phyloP scores from a whole-genome alignment of 2,329 filamentous ascomycete genomes.

The Apiospora hydei region DNA sequence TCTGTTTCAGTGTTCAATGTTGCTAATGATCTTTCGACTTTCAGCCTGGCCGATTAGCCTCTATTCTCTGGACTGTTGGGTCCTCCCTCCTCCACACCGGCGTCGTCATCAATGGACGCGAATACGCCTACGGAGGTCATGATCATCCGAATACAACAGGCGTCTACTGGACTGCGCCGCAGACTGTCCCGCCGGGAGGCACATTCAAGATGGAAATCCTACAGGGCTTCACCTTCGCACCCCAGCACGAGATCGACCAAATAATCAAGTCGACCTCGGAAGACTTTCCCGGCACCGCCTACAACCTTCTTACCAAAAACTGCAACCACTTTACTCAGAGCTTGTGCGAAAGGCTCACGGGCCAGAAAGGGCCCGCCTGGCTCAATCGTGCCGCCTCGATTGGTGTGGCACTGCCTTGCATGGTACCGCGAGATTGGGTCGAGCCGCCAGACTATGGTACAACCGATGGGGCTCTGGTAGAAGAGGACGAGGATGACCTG shows the following conservation, averaged over 20 bases:
- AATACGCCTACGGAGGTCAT: conserved; percentile 89
- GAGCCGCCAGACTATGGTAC: conserved; percentile 78
- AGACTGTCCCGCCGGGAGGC: conserved; percentile 76
- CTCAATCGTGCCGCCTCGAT: conserved; percentile 86
- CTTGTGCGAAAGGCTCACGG: conserved; percentile 76
- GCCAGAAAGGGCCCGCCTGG: conserved; percentile 74
- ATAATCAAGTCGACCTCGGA: conserved; percentile 74
- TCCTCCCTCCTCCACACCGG: conserved; percentile 82
- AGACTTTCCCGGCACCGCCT: conserved; percentile 76
- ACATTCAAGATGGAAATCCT: conserved; percentile 78
- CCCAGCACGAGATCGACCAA: conserved; percentile 72
- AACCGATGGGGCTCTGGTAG: conserved; percentile 73
- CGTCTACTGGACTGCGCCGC: conserved; percentile 83
- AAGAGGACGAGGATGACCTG: conserved; percentile 54
- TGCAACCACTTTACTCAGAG: conserved; percentile 89
- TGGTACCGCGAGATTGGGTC: conserved; percentile 85
- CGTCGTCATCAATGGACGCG: conserved; percentile 79
- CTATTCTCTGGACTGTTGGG: conserved; percentile 79
- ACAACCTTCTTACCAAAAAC: conserved; percentile 84
- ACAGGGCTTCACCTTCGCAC: conserved; percentile 78
- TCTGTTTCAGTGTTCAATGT: background rate
- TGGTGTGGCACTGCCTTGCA: conserved; percentile 79
- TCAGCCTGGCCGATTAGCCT: conserved; percentile 77
- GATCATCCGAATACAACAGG: conserved; percentile 74
- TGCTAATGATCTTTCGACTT: conserved; percentile 12